phyloP scores from a whole-genome alignment of 108 stramenopile species.

The Nitzschia sp. region DNA sequence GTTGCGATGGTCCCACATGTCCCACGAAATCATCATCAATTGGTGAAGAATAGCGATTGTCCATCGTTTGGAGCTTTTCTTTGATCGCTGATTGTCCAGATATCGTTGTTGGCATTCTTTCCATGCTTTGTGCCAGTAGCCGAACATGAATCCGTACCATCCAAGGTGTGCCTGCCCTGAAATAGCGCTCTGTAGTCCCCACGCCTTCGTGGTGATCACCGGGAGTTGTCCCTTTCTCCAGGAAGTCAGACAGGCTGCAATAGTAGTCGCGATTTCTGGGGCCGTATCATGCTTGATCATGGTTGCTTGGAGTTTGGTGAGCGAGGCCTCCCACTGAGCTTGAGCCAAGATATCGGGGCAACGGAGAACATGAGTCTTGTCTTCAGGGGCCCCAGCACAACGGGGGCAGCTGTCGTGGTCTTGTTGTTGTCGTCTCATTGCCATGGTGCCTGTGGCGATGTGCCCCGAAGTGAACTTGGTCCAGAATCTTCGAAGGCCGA shows the following conservation, averaged over 20 bases:
- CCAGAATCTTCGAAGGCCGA: neutral
- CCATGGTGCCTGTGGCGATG: neutral
- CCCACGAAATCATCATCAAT: neutral
- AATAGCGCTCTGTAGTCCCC: neutral
- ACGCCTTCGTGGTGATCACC: neutral
- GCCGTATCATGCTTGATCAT: neutral
- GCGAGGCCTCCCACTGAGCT: too few relatives aligned
- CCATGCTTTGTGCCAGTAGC: neutral
- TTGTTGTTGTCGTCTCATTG: neutral
- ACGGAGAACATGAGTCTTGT: neutral
- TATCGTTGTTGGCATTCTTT: neutral
- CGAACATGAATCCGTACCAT: conserved; percentile 1
- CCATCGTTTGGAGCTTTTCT: neutral
- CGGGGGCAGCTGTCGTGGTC: neutral
- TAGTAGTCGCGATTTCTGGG: neutral
- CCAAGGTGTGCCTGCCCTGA: neutral
- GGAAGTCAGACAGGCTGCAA: neutral
- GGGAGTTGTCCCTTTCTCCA: too few relatives aligned
- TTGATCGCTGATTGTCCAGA: neutral
- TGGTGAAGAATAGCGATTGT: neutral
- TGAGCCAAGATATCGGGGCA: neutral
- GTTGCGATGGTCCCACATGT: conserved; percentile 7
- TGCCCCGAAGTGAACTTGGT: neutral
- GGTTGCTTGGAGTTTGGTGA: neutral
- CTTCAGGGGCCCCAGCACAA: neutral